phyloP scores from a whole-genome alignment of 805 yeast genomes.

The Metschnikowia kunwiensis region DNA sequence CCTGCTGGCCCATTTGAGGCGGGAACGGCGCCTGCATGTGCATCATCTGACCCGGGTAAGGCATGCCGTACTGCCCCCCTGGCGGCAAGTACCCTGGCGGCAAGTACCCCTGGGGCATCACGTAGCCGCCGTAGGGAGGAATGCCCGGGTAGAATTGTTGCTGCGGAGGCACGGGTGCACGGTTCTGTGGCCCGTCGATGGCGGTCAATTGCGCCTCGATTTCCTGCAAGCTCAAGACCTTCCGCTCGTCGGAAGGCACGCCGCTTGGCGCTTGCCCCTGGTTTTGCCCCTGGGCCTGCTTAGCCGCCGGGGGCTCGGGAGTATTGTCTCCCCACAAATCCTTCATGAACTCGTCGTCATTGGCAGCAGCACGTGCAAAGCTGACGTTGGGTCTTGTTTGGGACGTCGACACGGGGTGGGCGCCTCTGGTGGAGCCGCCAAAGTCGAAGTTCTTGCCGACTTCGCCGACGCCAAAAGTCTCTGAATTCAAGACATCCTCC shows the following conservation, averaged over 20 bases:
- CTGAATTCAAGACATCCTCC: constrained; percentile 76
- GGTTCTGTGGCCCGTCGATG: constrained; percentile 32
- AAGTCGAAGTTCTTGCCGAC: constrained; percentile 67
- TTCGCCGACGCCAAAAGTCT: constrained; percentile 64
- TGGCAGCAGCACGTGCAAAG: constrained; percentile 41
- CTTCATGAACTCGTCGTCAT: constrained; percentile 45
- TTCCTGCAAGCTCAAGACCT: constrained; percentile 72
- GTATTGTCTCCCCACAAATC: constrained; percentile 44
- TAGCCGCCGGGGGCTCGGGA: constrained; percentile 19
- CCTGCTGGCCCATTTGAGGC: constrained; percentile 20
- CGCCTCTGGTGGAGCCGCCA: constrained; percentile 30
- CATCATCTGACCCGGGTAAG: constrained; percentile 24
- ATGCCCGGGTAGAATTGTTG: constrained; percentile 34
- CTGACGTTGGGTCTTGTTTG: constrained; percentile 29
- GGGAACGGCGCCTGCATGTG: constrained; percentile 16
- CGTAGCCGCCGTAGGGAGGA: constrained; percentile 37
- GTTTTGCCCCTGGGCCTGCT: constrained; percentile 34
- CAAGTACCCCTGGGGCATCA: constrained; percentile 40
- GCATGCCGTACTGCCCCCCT: constrained; percentile 32
- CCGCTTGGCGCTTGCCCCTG: constrained; percentile 8
- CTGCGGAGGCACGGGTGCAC: constrained; percentile 19
- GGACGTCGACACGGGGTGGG: constrained; percentile 11
- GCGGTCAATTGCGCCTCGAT: constrained; percentile 74
- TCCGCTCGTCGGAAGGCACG: constrained; percentile 28
- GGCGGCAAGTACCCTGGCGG: constrained; percentile 37